Evolutionary conservation across 495 filamentous ascomycete genomes (phyloP).

Genomic region (Entonaema liquescens): DNA sequence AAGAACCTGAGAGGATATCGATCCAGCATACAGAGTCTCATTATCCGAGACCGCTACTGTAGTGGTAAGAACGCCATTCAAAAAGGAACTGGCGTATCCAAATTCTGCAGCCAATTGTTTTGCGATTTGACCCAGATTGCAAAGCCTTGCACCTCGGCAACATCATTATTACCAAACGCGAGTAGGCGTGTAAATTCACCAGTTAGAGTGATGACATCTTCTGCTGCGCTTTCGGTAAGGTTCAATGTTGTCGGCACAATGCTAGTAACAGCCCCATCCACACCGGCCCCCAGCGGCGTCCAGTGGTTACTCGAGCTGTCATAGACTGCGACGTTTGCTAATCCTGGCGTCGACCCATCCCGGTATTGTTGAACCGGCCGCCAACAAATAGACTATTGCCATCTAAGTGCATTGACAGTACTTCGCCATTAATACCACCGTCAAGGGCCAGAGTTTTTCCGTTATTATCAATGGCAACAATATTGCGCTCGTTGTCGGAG

Average conservation of each 20-base stretch:
- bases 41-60: conserved; percentile 67
- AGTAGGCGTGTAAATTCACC: conserved; percentile 80
- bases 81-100: conserved; percentile 71
- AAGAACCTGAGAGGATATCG: conserved; percentile 73
- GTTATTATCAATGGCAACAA: conserved; percentile 75
- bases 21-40: conserved; percentile 77
- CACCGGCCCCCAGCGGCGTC: conserved; percentile 82
- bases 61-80: conserved; percentile 76
- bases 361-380: conserved; percentile 83
- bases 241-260: conserved; percentile 85
- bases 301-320: conserved; percentile 73
- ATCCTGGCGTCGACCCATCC: conserved; percentile 63
- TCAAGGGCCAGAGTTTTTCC: conserved; percentile 66
- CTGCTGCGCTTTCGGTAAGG: conserved; percentile 71
- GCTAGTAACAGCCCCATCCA: conserved; percentile 78
- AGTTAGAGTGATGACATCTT: conserved; percentile 79
- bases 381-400: conserved; percentile 79
- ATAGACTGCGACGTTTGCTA: conserved; percentile 81
- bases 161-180: conserved; percentile 67
- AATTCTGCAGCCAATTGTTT: conserved; percentile 87
- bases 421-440: conserved; percentile 83
- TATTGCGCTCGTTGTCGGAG: conserved; percentile 68
- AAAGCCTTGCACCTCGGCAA: conserved; percentile 74
- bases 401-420: conserved; percentile 72
- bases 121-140: conserved; percentile 93